These are phyloP conservation scores for Oryza glumipatula DNA, from an alignment of 176 grass and related monocot species.

Conservation along the genomic window DNA sequence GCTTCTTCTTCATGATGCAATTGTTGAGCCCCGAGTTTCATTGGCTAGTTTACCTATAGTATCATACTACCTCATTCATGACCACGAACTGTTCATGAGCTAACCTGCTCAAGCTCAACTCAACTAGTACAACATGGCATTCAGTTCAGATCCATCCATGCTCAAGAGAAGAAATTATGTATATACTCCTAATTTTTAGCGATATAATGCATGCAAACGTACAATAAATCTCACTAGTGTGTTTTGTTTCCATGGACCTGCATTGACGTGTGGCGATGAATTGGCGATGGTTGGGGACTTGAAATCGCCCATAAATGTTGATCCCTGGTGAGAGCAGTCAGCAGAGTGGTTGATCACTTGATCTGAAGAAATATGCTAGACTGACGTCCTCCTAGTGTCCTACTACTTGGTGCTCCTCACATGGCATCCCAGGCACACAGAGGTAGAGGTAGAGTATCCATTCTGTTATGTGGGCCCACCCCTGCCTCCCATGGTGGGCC, in stretches of 20 bases:
- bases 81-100: too few relatives aligned
- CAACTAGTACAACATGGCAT: too few relatives aligned
- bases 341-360: background rate
- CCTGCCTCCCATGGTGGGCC: background rate
- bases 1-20: too few relatives aligned
- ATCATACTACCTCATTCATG: too few relatives aligned
- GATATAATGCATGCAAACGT: too few relatives aligned
- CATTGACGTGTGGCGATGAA: background rate
- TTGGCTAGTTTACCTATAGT: too few relatives aligned
- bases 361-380: background rate
- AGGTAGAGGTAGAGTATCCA: background rate
- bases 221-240: background rate
- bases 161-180: too few relatives aligned
- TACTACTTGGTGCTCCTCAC: background rate
- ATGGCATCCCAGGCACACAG: background rate
- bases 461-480: background rate
- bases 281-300: background rate
- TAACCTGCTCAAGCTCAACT: too few relatives aligned
- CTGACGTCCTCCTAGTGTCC: background rate
- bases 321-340: background rate
- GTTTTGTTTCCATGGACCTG: background rate
- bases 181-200: too few relatives aligned
- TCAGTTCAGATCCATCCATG: too few relatives aligned
- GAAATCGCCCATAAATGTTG: background rate
- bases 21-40: too few relatives aligned